phyloP scores from a whole-genome alignment of 225 moss, liverwort and hornwort genomes.

The Rhytidiadelphus loreus region DNA sequence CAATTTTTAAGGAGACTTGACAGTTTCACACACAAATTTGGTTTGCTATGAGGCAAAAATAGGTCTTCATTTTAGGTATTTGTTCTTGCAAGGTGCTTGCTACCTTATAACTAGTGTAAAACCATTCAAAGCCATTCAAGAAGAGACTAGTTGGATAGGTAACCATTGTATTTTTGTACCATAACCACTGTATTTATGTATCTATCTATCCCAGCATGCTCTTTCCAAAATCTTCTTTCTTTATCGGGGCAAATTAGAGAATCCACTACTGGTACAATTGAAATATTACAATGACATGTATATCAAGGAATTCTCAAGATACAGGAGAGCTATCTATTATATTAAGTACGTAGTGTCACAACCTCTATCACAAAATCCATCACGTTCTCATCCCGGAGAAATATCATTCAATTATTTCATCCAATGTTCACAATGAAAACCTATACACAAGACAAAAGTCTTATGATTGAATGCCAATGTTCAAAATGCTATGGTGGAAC shows the following conservation, averaged over 20 bases:
- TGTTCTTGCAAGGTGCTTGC: fast-evolving
- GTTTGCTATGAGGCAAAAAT: not conserved
- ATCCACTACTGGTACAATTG: not conserved
- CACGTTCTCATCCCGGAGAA: fast-evolving
- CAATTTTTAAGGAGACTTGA: not conserved
- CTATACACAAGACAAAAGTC: not conserved
- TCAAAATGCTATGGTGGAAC: not conserved
- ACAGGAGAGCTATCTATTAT: not conserved
- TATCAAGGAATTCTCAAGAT: not conserved
- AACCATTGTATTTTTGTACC: too few species aligned
- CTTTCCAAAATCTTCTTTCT: not conserved
- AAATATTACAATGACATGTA: not conserved
- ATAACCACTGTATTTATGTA: not conserved
- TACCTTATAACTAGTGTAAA: not conserved
- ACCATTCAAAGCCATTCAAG: not conserved
- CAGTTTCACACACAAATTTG: not conserved
- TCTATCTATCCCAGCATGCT: not conserved
- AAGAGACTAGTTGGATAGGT: not conserved
- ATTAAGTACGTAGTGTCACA: fast-evolving
- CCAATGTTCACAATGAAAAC: fast-evolving
- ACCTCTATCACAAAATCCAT: not conserved
- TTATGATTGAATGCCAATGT: fast-evolving
- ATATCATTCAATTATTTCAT: not conserved
- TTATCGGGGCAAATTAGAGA: fast-evolving
- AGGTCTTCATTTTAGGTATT: not conserved